Conservation (phyloP, 371 early-diverging fungal species). For the Parasitella parasitica region DNA sequence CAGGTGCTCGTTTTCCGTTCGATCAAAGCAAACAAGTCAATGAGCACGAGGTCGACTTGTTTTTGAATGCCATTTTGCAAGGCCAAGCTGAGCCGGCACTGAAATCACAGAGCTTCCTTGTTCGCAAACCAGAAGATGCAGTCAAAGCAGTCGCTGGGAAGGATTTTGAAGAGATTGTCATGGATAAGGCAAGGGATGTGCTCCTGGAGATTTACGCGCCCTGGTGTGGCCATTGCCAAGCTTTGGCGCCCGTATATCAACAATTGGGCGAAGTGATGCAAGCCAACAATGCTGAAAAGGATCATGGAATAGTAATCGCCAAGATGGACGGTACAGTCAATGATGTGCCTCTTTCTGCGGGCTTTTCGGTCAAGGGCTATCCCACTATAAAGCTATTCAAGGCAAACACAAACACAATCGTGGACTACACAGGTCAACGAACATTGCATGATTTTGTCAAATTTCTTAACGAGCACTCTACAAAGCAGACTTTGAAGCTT, state of each 20-base stretch:
- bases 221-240: conserved; percentile 85
- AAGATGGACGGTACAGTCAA: conserved; percentile 92
- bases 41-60: neutral
- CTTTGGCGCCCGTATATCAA: conserved; percentile 74
- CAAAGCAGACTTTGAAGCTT: conserved; percentile 2
- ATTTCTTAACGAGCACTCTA: conserved; percentile 56
- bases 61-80: conserved; percentile 27
- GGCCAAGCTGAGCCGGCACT: conserved; percentile 67
- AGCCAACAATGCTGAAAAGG: conserved; percentile 19
- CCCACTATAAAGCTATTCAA: conserved; percentile 89
- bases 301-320: conserved; percentile 69
- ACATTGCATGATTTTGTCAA: conserved; percentile 63
- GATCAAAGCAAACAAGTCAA: conserved; percentile 59
- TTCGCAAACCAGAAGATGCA: conserved; percentile 61
- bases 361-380: conserved; percentile 78
- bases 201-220: conserved; percentile 71
- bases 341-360: conserved; percentile 72
- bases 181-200: conserved; percentile 79
- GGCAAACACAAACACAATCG: conserved; percentile 67
- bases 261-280: conserved; percentile 58
- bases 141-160: conserved; percentile 80
- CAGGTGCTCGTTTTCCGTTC: conserved; percentile 70
- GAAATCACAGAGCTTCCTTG: conserved; percentile 75
- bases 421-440: conserved; percentile 81
- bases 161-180: conserved; percentile 70